Conservation (phyloP, 768 basidiomycete species). For the Pisolithus tinctorius region DNA sequence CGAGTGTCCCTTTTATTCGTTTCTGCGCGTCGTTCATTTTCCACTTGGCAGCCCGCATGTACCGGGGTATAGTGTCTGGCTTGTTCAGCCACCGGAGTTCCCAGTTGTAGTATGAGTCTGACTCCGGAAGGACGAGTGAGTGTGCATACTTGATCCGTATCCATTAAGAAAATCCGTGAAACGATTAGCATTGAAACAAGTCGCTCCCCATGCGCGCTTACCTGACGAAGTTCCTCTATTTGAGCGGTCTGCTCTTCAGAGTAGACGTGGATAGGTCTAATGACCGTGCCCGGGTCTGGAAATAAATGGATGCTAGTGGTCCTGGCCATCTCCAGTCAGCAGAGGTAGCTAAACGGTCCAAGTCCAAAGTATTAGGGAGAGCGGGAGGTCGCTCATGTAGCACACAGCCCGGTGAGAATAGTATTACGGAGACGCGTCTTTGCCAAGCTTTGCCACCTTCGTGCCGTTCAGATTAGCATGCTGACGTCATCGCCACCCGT, state of each 20-base stretch:
- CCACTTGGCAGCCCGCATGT: conserved; percentile 86
- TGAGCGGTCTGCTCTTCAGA: conserved; percentile 53
- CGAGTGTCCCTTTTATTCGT: conserved; percentile 69
- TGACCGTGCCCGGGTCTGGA: conserved; percentile 46
- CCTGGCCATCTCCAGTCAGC: conserved; percentile 26
- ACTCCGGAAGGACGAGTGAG: conserved; percentile 51
- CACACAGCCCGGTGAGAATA: no score
- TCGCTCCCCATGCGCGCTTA: conserved; percentile 20
- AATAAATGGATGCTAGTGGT: conserved; percentile 45
- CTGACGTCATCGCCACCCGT: background rate
- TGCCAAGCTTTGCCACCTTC: no score
- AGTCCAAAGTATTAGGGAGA: background rate
- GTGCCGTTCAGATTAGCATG: no score
- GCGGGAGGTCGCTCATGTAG: background rate
- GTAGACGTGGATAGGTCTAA: conserved; percentile 54
- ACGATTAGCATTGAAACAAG: background rate
- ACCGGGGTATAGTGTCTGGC: conserved; percentile 60
- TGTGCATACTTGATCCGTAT: conserved; percentile 50
- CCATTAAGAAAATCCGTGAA: background rate
- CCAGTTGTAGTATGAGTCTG: conserved; percentile 71
- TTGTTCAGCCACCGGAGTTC: conserved; percentile 69
- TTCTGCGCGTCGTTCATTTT: conserved; percentile 68
- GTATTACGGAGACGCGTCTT: no score
- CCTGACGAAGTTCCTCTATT: conserved; percentile 58
- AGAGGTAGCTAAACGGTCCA: background rate